Conservation (phyloP, 1,139 yeast species). For the Yamadazyma membranifaciens region DNA sequence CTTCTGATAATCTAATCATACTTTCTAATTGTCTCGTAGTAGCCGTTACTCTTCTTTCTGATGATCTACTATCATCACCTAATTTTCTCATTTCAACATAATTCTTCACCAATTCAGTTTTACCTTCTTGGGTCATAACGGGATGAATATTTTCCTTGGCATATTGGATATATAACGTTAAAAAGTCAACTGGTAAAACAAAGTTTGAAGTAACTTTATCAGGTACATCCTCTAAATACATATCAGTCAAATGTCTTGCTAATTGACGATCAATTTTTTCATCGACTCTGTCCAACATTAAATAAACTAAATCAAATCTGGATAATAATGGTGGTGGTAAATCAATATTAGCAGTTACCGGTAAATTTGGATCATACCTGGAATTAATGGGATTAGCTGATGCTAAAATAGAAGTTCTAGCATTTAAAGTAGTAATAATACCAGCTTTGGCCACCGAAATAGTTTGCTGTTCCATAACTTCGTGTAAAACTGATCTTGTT, state of each 20-base stretch:
- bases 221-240: conserved; percentile 89
- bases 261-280: conserved; percentile 79
- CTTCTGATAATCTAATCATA: conserved; percentile 92
- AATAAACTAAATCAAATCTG: conserved; percentile 89
- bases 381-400: conserved; percentile 98
- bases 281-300: conserved; percentile 90
- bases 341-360: conserved; percentile 93
- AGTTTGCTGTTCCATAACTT: conserved; percentile 99
- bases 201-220: conserved; percentile 65
- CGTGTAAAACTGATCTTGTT: conserved; percentile 92
- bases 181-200: conserved; percentile 79
- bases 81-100: conserved; percentile 93
- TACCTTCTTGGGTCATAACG: conserved; percentile 73
- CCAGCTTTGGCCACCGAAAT: conserved; percentile 98
- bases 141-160: conserved; percentile 86
- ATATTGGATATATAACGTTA: conserved; percentile 86
- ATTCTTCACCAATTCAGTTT: conserved; percentile 80
- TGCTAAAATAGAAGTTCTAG: conserved; percentile 92
- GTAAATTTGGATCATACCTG: conserved; percentile 86
- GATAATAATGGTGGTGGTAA: conserved; percentile 94
- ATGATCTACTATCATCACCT: conserved; percentile 86
- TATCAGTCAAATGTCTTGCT: conserved; percentile 85
- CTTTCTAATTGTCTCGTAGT: conserved; percentile 96
- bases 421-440: conserved; percentile 92
- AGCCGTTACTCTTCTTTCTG: conserved; percentile 93